Evolutionary conservation across 495 filamentous ascomycete genomes (phyloP).

Genomic region (Penicillium salamii): DNA sequence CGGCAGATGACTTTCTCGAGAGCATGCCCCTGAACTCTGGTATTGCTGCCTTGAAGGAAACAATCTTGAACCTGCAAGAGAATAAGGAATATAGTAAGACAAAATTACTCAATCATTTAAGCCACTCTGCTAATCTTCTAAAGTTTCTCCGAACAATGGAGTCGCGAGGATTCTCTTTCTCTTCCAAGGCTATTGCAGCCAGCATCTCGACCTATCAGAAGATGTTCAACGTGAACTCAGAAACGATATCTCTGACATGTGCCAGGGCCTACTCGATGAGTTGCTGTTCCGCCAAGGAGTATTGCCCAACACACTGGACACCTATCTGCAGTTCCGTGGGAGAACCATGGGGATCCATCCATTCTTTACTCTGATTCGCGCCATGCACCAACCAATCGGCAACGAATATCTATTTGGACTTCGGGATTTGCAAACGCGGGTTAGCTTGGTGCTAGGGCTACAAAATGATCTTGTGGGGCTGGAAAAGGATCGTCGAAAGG

Average conservation of each 20-base stretch:
- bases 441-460: background rate
- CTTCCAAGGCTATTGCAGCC: background rate
- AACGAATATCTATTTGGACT: background rate
- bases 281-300: background rate
- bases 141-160: background rate
- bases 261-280: background rate
- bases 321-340: background rate
- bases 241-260: conserved; percentile 3
- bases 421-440: background rate
- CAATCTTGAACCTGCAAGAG: background rate
- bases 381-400: background rate
- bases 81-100: background rate
- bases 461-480: conserved; percentile 1
- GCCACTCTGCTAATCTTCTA: background rate
- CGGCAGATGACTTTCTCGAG: background rate
- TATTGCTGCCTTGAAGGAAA: background rate
- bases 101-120: too few relatives aligned
- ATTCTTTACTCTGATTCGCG: conserved; percentile 2
- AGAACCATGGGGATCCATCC: conserved; percentile 1
- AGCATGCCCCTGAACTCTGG: background rate
- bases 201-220: background rate
- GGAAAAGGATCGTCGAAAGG: conserved; percentile 2
- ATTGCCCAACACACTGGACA: background rate
- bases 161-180: background rate
- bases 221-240: background rate